phyloP scores from a whole-genome alignment of 768 basidiomycete genomes.

The Phaffia tasmanica region DNA sequence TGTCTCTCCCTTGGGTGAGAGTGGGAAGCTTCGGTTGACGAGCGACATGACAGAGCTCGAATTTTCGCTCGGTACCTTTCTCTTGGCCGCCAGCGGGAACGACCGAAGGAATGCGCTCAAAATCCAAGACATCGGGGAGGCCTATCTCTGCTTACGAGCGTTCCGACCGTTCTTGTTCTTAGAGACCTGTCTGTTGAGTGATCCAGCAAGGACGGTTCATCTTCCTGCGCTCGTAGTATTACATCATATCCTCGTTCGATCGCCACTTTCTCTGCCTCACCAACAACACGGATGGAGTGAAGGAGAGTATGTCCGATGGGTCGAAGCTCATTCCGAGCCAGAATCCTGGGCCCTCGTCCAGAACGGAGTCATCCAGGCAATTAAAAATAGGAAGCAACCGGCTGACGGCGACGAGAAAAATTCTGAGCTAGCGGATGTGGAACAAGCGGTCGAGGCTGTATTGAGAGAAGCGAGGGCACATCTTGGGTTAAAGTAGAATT shows the following conservation, averaged over 20 bases:
- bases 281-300: slow-evolving; percentile 86
- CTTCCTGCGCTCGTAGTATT: slow-evolving; percentile 79
- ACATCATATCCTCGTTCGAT: slow-evolving; percentile 76
- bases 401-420: neutral
- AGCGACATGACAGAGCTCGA: slow-evolving; percentile 95
- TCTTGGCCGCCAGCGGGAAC: slow-evolving; percentile 57
- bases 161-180: slow-evolving; percentile 76
- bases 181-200: slow-evolving; percentile 59
- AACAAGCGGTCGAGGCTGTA: slow-evolving; percentile 57
- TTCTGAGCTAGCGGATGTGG: slow-evolving; percentile 49
- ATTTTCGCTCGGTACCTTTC: slow-evolving; percentile 74
- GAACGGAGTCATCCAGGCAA: slow-evolving; percentile 56
- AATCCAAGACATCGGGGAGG: neutral
- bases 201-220: slow-evolving; percentile 56
- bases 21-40: slow-evolving; percentile 84
- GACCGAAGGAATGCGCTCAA: slow-evolving; percentile 14
- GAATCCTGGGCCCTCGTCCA: slow-evolving; percentile 75
- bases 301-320: slow-evolving; percentile 90
- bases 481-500: neutral
- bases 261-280: slow-evolving; percentile 64
- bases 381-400: slow-evolving; percentile 42
- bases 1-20: slow-evolving; percentile 77
- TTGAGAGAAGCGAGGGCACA: slow-evolving; percentile 42
- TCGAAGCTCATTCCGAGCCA: slow-evolving; percentile 73
- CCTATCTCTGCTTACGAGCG: neutral